These are phyloP conservation scores for Chlamydomonas asymmetrica DNA, from an alignment of 139 green algal species.

Conservation along the genomic window DNA sequence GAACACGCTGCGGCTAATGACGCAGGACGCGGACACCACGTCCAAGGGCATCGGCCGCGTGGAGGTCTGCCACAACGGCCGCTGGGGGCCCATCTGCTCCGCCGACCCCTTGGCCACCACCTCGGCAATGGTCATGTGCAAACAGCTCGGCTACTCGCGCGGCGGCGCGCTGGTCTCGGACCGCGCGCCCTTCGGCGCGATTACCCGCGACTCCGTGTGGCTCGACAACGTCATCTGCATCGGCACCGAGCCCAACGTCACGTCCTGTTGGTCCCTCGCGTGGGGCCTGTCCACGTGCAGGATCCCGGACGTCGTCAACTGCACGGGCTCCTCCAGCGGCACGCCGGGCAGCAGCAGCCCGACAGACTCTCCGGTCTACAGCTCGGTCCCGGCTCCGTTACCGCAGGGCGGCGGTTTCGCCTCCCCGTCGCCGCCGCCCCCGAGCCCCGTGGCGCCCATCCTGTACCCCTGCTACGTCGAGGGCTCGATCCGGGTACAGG, in stretches of 20 bases:
- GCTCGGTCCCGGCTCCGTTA: too few relatives aligned
- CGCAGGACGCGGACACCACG: too few relatives aligned
- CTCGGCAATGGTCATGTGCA: neutral
- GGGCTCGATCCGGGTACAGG: neutral
- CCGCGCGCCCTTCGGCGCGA: neutral
- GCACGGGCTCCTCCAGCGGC: neutral
- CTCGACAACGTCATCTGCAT: neutral
- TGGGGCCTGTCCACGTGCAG: constrained; percentile 5
- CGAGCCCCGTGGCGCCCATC: neutral
- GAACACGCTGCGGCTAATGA: too few relatives aligned
- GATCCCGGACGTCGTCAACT: neutral
- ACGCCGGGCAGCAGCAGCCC: too few relatives aligned
- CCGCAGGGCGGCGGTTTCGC: too few relatives aligned
- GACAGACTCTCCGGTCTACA: too few relatives aligned
- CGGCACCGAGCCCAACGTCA: neutral
- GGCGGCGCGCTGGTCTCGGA: neutral
- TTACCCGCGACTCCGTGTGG: neutral
- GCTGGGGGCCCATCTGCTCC: neutral
- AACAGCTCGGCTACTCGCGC: neutral
- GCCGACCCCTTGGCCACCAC: neutral
- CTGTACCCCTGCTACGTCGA: neutral
- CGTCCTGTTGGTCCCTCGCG: neutral
- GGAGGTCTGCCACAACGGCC: constrained; percentile 2
- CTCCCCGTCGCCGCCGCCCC: neutral
- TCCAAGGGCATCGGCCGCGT: neutral